Percentiles rank a stretch among this genome's conserved stretches.
Conservation (phyloP, 192 early-diverging fungal species). For the Coemansia sp. region DNA sequence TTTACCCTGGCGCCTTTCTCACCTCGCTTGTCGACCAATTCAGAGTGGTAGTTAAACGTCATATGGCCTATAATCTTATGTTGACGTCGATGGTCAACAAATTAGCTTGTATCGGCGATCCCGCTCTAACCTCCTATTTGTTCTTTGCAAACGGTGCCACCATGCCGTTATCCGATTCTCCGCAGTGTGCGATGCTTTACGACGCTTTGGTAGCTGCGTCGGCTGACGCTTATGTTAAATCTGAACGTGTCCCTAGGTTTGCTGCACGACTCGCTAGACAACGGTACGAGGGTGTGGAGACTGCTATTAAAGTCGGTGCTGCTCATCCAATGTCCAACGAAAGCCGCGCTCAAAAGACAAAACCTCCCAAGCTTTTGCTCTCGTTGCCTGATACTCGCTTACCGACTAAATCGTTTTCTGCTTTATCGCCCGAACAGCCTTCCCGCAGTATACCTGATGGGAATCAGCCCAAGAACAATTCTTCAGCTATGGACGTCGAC, state of each 20-base stretch:
- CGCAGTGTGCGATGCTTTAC: constrained; percentile 18
- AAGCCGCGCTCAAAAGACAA: background rate
- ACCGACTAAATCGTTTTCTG: no score
- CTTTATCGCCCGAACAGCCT: no score
- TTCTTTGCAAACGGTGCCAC: constrained; percentile 44
- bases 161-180: background rate
- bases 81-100: constrained; percentile 60
- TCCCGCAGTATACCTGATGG: no score
- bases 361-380: no score
- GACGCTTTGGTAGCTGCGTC: constrained; percentile 38
- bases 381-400: no score
- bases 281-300: constrained; percentile 45
- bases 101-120: constrained; percentile 56
- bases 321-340: constrained; percentile 20
- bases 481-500: background rate
- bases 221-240: constrained; percentile 50
- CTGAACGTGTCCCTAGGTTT: constrained; percentile 39
- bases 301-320: constrained; percentile 45
- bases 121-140: constrained; percentile 33
- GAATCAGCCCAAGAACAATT: background rate
- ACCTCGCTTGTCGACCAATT: constrained; percentile 54
- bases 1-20: constrained; percentile 62
- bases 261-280: constrained; percentile 41
- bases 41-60: constrained; percentile 41
- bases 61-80: constrained; percentile 62